phyloP scores from a whole-genome alignment of 2,329 filamentous ascomycete genomes.

The Aspergillus sp. region DNA sequence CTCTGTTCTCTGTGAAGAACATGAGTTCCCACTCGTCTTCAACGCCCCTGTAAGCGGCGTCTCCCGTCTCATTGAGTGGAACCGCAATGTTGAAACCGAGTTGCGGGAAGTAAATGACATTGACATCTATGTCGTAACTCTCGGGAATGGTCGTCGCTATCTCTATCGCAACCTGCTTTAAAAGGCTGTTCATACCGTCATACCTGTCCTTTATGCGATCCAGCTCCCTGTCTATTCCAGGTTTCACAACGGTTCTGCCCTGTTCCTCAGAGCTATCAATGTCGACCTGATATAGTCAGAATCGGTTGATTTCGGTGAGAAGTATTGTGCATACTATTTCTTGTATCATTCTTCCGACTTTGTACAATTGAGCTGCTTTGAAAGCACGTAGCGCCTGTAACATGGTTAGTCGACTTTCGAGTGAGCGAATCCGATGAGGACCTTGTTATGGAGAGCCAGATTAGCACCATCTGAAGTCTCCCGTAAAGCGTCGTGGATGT shows the following conservation, averaged over 20 bases:
- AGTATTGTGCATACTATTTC: constrained; percentile 54
- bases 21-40: constrained; percentile 73
- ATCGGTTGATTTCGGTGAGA: not conserved
- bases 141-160: constrained; percentile 65
- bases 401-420: not conserved
- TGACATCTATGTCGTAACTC: constrained; percentile 56
- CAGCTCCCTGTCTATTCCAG: constrained; percentile 71
- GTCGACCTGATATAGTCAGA: constrained; percentile 59
- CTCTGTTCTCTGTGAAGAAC: constrained; percentile 69
- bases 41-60: constrained; percentile 65
- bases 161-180: constrained; percentile 67
- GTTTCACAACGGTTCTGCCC: constrained; percentile 70
- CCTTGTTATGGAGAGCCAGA: constrained; percentile 58
- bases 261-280: constrained; percentile 74
- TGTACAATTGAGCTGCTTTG: constrained; percentile 60
- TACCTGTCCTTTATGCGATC: constrained; percentile 78
- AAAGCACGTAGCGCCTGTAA: constrained; percentile 61
- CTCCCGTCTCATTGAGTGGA: constrained; percentile 61
- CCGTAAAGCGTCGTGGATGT: constrained; percentile 65
- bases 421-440: constrained; percentile 26
- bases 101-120: constrained; percentile 88
- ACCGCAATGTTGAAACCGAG: constrained; percentile 86
- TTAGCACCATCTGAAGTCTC: constrained; percentile 58
- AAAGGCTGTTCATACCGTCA: constrained; percentile 72
- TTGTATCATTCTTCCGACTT: constrained; percentile 70